These are phyloP conservation scores for Rhodamnia argentea DNA, from an alignment of 345 rosid genomes.

Conservation along the genomic window DNA sequence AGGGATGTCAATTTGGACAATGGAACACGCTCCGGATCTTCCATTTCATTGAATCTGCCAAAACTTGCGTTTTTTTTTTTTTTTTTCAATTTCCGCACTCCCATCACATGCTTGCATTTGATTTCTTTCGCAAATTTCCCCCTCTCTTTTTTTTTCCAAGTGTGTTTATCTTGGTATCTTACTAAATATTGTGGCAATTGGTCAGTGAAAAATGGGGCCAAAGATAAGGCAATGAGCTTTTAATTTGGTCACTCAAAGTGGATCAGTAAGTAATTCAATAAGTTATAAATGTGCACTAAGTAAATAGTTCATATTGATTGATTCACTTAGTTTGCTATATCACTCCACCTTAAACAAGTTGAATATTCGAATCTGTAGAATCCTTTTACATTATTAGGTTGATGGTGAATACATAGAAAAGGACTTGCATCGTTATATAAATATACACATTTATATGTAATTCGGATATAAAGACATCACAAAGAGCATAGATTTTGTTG, in stretches of 20 bases:
- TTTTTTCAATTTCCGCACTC: too few species aligned
- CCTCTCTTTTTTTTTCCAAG: too few species aligned
- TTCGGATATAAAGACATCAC: neutral
- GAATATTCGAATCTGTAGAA: neutral
- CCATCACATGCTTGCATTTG: too few species aligned
- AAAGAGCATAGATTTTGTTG: neutral
- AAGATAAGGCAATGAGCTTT: neutral
- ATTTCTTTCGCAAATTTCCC: too few species aligned
- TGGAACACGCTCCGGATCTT: neutral
- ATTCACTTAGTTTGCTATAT: neutral
- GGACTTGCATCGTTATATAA: neutral
- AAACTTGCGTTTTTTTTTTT: too few species aligned
- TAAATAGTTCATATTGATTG: neutral
- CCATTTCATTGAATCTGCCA: neutral
- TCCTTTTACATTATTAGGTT: neutral
- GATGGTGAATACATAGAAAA: neutral
- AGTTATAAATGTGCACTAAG: neutral
- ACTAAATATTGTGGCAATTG: neutral
- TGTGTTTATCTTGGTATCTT: too few species aligned
- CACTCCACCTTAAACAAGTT: neutral
- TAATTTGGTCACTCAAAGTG: neutral
- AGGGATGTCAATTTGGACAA: constrained; percentile 2
- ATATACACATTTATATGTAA: neutral
- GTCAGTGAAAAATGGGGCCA: neutral
- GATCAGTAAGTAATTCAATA: neutral